A percentile compares a stretch with the other conserved stretches of the same genome.
Conservation (phyloP, 2,329 filamentous ascomycete species). For the Hymenoscyphus fructigenus region DNA sequence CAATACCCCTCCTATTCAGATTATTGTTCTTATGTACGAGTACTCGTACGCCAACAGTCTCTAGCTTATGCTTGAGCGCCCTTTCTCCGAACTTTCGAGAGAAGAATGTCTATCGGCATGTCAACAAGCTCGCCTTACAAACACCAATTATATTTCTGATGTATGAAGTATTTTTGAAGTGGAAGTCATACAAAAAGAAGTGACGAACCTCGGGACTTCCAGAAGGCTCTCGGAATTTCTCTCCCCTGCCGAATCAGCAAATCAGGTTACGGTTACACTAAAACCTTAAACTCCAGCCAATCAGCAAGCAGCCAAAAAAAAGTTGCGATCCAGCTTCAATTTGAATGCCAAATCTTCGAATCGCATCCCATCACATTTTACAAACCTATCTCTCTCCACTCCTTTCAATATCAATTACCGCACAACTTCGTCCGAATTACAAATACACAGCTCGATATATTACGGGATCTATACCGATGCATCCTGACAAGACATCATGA, state of each 20-base stretch:
- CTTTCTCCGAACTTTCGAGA: no score
- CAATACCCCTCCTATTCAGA: no score
- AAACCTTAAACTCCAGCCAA: slow-evolving; percentile 10
- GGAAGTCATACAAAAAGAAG: no score
- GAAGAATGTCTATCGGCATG: no score
- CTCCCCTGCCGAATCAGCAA: not conserved
- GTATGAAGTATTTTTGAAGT: no score
- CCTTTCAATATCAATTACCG: not conserved
- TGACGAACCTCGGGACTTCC: slow-evolving; percentile 3
- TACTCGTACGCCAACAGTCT: no score
- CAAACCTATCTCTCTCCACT: not conserved
- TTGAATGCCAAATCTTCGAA: not conserved
- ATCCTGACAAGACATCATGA: slow-evolving; percentile 28
- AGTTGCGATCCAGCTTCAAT: not conserved
- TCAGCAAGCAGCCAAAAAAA: slow-evolving; percentile 12
- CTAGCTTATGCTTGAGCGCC: no score
- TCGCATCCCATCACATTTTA: not conserved
- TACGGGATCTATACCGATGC: not conserved
- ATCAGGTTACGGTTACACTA: not conserved
- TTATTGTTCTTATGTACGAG: no score
- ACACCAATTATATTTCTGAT: no score
- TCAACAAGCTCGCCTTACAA: no score
- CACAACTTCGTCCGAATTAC: not conserved
- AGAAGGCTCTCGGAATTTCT: slow-evolving; percentile 18
- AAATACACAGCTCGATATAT: not conserved